Evolutionary conservation across 257 asterid species (phyloP).

Genomic region (Cynanchum wilfordii): DNA sequence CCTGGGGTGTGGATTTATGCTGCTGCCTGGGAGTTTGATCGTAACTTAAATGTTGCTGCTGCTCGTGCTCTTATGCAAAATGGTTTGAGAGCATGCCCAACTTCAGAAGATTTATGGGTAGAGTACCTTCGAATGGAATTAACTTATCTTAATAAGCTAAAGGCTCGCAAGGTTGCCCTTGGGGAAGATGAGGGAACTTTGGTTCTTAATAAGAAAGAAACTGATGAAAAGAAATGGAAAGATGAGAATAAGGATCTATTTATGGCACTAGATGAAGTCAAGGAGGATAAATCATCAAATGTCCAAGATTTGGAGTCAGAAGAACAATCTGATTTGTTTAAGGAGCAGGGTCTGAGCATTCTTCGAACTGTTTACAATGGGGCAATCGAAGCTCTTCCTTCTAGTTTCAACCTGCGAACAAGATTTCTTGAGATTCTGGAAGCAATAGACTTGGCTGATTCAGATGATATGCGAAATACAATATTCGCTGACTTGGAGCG

Average conservation of each 20-base stretch:
- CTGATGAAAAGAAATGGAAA: conserved; percentile 61
- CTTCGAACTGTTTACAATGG: conserved; percentile 58
- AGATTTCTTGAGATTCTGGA: conserved; percentile 76
- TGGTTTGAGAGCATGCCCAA: conserved; percentile 89
- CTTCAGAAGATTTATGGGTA: conserved; percentile 86
- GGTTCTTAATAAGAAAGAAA: conserved; percentile 26
- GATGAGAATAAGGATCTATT: conserved; percentile 66
- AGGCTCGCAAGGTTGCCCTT: conserved; percentile 72
- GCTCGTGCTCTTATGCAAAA: conserved; percentile 91
- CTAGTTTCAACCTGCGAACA: conserved; percentile 57
- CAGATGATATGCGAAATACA: conserved; percentile 52
- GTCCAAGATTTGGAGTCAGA: conserved; percentile 44
- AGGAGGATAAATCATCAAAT: conserved; percentile 30
- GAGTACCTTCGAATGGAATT: conserved; percentile 97
- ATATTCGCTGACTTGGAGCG: conserved; percentile 62
- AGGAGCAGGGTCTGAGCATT: conserved; percentile 58
- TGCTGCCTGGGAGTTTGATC: conserved; percentile 95
- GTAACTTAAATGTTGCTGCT: conserved; percentile 73
- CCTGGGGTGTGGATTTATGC: conserved; percentile 94
- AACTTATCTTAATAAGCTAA: conserved; percentile 79
- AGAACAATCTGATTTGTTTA: conserved; percentile 44
- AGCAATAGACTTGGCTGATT: conserved; percentile 43
- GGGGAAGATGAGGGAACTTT: conserved; percentile 57
- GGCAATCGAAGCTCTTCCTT: conserved; percentile 70
- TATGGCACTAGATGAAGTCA: conserved; percentile 53